phyloP scores from a whole-genome alignment of 805 yeast genomes.

The Saccharomyces mikatae region DNA sequence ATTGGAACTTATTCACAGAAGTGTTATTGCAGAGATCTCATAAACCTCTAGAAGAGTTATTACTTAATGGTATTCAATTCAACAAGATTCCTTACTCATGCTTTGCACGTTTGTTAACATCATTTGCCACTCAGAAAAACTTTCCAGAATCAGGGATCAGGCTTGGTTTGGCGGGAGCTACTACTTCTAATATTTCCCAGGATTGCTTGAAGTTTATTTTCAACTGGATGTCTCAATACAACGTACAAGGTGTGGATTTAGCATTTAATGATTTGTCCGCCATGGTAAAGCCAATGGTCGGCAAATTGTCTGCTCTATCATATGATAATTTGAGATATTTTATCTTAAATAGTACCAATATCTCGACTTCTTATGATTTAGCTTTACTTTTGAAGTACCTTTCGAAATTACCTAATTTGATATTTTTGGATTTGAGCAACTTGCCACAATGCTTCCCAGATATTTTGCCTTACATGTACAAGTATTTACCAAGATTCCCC shows the following conservation, averaged over 20 bases:
- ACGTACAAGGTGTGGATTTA: conserved; percentile 58
- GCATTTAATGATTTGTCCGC: conserved; percentile 65
- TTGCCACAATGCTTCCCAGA: conserved; percentile 61
- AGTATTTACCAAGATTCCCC: conserved; percentile 60
- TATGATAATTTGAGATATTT: conserved; percentile 36
- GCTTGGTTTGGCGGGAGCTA: conserved; percentile 54
- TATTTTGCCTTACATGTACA: conserved; percentile 47
- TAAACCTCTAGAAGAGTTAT: conserved; percentile 53
- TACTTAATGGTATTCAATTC: conserved; percentile 70
- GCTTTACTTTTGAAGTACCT: conserved; percentile 42
- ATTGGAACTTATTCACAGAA: conserved; percentile 71
- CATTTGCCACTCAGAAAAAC: conserved; percentile 40
- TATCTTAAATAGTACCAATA: conserved; percentile 58
- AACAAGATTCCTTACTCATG: conserved; percentile 38
- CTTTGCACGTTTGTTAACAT: conserved; percentile 47
- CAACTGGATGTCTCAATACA: conserved; percentile 44
- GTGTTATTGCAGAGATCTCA: conserved; percentile 66
- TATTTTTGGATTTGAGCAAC: conserved; percentile 67
- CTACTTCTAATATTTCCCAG: conserved; percentile 50
- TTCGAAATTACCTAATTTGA: conserved; percentile 48
- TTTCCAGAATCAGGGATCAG: conserved; percentile 26
- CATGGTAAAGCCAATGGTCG: conserved; percentile 24
- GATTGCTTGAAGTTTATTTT: conserved; percentile 50
- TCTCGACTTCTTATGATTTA: conserved; percentile 44
- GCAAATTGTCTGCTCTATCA: conserved; percentile 17